Evolutionary conservation across 2,329 filamentous ascomycete species (phyloP), one percentile per base, ranked within the genome.

Genomic region (Pseudogymnoascus sp.): DNA sequence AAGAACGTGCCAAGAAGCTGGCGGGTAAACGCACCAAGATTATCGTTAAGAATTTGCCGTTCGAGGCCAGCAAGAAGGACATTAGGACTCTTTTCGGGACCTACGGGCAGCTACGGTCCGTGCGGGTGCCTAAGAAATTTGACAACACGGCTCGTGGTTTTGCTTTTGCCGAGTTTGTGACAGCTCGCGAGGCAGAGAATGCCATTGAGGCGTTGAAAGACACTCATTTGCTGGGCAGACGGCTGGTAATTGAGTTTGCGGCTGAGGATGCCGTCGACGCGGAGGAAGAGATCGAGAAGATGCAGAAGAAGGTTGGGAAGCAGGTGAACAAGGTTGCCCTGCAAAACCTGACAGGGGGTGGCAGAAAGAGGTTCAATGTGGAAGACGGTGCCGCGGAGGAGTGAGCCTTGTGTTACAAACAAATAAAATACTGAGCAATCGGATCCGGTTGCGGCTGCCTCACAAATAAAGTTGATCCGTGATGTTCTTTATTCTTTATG

Each of bases 11-110:
- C 58, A 95, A 92, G 80, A 95, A 93, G 75, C 77, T 84, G 58
- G 86, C 89, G 22, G 83, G 83, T 14, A 85, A 86, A 71, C 84
- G 86, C 67, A 97, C 92, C 57, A 97, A 97, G 81, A 88, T 99
- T 71, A 87, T 97, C 75, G 88, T 99, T 79, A 99, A 97, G 81
- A 99, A 99, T 78, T 78, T 99, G 75, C 93, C 94, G 18, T 99
- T 99, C 78, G 91, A 97, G 78, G 88, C 90, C 57, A 88, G 86
- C 60, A 97, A 96, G 79, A 94, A 95, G 74, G 94, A 99, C 73
- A 82, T 99, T 62, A 85, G 90, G 65, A 81, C 88, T 60, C 81
- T 97, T 41, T 92, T 97, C 73, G 86, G 89, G 64, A 86, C 90
- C 36, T 97, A 97, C 75, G 95, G 94, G 50, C 88, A 96, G 73